Evolutionary conservation across 257 asterid species (phyloP).

Genomic region (Primulina eburnea): DNA sequence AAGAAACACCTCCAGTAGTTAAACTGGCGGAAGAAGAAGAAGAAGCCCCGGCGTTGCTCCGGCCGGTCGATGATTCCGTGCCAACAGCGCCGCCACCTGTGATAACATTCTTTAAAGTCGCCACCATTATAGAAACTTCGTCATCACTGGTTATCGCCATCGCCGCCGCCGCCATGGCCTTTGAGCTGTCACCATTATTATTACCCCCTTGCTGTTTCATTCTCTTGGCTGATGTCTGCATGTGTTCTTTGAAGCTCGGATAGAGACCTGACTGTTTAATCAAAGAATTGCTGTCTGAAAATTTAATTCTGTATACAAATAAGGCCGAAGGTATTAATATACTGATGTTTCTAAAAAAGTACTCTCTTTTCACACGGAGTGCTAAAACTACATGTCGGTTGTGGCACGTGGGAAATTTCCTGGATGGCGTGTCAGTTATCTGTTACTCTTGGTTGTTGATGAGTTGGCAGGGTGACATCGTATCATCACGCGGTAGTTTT

Average conservation of each 20-base stretch:
- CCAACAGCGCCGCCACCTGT: slow-evolving; percentile 25
- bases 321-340: slow-evolving; percentile 31
- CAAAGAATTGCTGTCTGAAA: background rate
- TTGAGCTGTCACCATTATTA: background rate
- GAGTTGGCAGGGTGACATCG: slow-evolving; percentile 2
- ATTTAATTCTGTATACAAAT: background rate
- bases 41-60: background rate
- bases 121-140: slow-evolving; percentile 64
- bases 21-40: background rate
- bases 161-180: slow-evolving; percentile 16
- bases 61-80: background rate
- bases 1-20: slow-evolving; percentile 13
- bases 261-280: background rate
- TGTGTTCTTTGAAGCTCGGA: slow-evolving; percentile 19
- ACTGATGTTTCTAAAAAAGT: slow-evolving; percentile 18
- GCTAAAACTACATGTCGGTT: background rate
- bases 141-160: slow-evolving; percentile 44
- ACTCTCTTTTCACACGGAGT: slow-evolving; percentile 53
- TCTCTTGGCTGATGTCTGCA: slow-evolving; percentile 58
- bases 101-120: slow-evolving; percentile 57
- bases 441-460: background rate
- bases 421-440: background rate
- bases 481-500: slow-evolving; percentile 21
- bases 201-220: slow-evolving; percentile 27
- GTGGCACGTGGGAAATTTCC: slow-evolving; percentile 40